Conservation (phyloP, 352 stramenopile genomes). For the Aphanomyces invadans region DNA sequence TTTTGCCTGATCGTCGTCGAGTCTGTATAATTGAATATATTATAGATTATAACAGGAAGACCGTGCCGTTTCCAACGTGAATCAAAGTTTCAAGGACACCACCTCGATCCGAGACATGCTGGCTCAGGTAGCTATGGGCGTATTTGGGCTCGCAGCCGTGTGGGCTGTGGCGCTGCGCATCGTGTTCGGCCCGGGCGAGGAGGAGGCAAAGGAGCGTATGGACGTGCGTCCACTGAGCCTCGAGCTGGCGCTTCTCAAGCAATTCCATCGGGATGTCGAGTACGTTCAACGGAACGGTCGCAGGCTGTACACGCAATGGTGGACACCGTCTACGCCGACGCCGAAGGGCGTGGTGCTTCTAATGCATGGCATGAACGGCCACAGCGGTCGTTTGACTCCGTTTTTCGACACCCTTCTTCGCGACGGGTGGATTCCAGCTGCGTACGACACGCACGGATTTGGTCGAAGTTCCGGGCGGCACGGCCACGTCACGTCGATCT, state of each 20-base stretch:
- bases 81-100: no score
- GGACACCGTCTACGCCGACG: not conserved
- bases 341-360: conserved; percentile 54
- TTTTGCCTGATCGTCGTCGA: no score
- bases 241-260: conserved; percentile 6
- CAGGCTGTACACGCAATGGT: conserved; percentile 16
- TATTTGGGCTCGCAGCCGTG: not conserved
- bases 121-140: not conserved
- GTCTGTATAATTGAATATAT: no score
- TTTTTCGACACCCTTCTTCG: conserved; percentile 64
- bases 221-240: not conserved
- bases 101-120: not conserved
- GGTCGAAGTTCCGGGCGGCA: conserved; percentile 65
- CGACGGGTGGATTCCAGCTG: conserved; percentile 54
- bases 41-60: no score
- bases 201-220: conserved; percentile 9
- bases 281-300: not conserved
- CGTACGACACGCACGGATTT: conserved; percentile 67
- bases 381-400: conserved; percentile 66
- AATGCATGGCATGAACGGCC: conserved; percentile 68
- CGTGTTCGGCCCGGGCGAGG: conserved; percentile 12
- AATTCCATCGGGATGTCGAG: conserved; percentile 6
- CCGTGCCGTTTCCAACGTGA: no score
- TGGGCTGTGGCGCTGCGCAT: not conserved
- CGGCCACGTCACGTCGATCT: conserved; percentile 60